These are phyloP conservation scores for Tulasnella sp. DNA, from an alignment of 768 basidiomycete species.

Conservation along the genomic window DNA sequence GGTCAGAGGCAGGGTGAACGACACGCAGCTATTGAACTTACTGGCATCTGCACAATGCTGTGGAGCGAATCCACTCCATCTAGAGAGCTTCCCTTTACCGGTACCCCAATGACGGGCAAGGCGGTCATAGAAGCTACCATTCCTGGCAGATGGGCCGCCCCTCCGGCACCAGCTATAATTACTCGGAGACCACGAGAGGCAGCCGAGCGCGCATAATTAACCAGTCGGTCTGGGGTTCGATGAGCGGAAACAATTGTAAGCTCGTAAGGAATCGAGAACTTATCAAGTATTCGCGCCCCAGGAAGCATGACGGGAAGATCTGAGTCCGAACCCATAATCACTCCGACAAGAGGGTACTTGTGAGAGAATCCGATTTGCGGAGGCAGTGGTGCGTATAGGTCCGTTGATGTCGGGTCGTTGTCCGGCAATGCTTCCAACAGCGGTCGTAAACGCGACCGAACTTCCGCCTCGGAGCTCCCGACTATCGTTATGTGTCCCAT, in stretches of 20 bases:
- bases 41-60: constrained; percentile 99
- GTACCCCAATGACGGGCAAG: constrained; percentile 91
- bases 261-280: constrained; percentile 85
- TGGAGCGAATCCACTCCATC: constrained; percentile 97
- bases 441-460: constrained; percentile 63
- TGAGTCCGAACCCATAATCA: constrained; percentile 99
- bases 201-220: constrained; percentile 76
- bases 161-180: constrained; percentile 96
- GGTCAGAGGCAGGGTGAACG: background rate
- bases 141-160: constrained; percentile 94
- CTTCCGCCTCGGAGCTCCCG: constrained; percentile 72
- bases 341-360: constrained; percentile 71
- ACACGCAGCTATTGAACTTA: constrained; percentile 43
- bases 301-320: constrained; percentile 93
- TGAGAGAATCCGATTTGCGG: constrained; percentile 49
- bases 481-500: constrained; percentile 97
- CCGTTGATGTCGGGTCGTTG: constrained; percentile 34
- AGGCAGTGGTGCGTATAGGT: constrained; percentile 49
- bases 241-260: constrained; percentile 96
- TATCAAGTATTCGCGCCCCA: constrained; percentile 76
- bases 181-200: constrained; percentile 48
- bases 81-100: constrained; percentile 88
- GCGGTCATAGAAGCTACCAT: constrained; percentile 97
- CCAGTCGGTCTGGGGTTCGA: constrained; percentile 82
- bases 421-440: constrained; percentile 66